Percentiles rank a stretch among this genome's conserved stretches.
Evolutionary conservation across 805 yeast genomes (phyloP).

Genomic region (Hanseniaspora guilliermondii): DNA sequence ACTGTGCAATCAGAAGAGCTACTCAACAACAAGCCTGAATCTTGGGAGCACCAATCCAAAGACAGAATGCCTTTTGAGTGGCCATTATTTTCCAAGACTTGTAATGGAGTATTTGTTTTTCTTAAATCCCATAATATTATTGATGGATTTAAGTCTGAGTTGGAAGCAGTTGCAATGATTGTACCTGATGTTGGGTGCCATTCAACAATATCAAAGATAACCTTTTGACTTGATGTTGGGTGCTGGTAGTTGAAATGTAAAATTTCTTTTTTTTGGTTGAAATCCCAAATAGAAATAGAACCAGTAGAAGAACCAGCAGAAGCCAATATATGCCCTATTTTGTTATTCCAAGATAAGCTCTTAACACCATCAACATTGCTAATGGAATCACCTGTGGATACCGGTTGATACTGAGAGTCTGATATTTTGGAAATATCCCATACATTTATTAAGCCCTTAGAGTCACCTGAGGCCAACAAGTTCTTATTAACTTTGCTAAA

Average conservation of each 20-base stretch:
- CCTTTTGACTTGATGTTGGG: slow-evolving; percentile 37
- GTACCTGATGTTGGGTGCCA: slow-evolving; percentile 94
- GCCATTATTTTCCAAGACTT: slow-evolving; percentile 44
- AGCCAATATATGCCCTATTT: slow-evolving; percentile 76
- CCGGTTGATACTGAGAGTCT: slow-evolving; percentile 32
- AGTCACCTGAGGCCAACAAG: slow-evolving; percentile 74
- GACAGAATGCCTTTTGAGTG: slow-evolving; percentile 82
- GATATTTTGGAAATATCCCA: slow-evolving; percentile 71
- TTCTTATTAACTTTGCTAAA: slow-evolving; percentile 66
- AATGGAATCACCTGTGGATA: slow-evolving; percentile 64
- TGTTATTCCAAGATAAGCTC: slow-evolving; percentile 79
- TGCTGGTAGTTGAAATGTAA: slow-evolving; percentile 67
- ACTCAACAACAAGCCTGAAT: slow-evolving; percentile 66
- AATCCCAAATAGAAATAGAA: slow-evolving; percentile 86
- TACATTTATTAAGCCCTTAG: slow-evolving; percentile 74
- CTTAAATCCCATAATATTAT: slow-evolving; percentile 88
- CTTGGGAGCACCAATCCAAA: slow-evolving; percentile 85
- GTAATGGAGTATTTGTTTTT: slow-evolving; percentile 83
- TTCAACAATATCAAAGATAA: slow-evolving; percentile 66
- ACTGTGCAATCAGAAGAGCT: slow-evolving; percentile 87
- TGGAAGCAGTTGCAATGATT: slow-evolving; percentile 75
- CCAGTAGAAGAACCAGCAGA: slow-evolving; percentile 68
- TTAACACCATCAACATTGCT: slow-evolving; percentile 71
- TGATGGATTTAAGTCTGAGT: slow-evolving; percentile 64
- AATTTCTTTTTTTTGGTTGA: slow-evolving; percentile 76